Percentiles rank a stretch among this genome's conserved stretches.
Evolutionary conservation across 2,329 filamentous ascomycete genomes (phyloP).

Genomic region (Ophiostoma montium): DNA sequence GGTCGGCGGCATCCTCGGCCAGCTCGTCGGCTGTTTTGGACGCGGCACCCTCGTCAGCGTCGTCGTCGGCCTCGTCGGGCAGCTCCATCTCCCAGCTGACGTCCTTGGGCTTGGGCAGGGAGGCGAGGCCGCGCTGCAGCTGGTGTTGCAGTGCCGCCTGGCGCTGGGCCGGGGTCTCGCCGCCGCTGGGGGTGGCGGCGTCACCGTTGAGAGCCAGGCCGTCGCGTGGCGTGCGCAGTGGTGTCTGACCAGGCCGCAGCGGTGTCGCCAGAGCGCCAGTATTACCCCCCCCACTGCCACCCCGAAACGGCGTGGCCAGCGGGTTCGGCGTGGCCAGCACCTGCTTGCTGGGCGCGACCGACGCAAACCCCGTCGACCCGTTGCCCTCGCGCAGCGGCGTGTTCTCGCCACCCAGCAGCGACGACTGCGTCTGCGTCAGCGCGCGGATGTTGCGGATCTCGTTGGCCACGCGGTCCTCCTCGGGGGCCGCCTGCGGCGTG

Average conservation of each 20-base stretch:
- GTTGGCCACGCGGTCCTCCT: conserved; percentile 92
- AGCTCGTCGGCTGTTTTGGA: conserved; percentile 27
- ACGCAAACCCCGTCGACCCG: conserved; percentile 77
- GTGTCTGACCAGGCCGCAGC: conserved; percentile 49
- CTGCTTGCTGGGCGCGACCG: conserved; percentile 67
- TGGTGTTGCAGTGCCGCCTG: conserved; percentile 55
- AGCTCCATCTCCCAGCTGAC: conserved; percentile 88
- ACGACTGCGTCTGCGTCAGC: conserved; percentile 86
- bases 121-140: conserved; percentile 59
- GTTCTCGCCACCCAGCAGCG: conserved; percentile 84
- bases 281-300: conserved; percentile 25
- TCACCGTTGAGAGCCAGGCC: conserved; percentile 71
- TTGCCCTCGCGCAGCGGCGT: conserved; percentile 71
- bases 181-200: conserved; percentile 28
- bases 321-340: conserved; percentile 86
- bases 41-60: conserved; percentile 42
- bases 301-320: conserved; percentile 76
- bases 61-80: conserved; percentile 66
- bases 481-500: conserved; percentile 77
- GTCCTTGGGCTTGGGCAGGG: conserved; percentile 83
- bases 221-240: conserved; percentile 64
- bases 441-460: conserved; percentile 90
- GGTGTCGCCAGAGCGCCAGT: conserved; percentile 12
- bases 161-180: conserved; percentile 20
- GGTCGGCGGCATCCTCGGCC: conserved; percentile 52